Evolutionary conservation across 2,329 filamentous ascomycete species (phyloP), one percentile per base, ranked within the genome.

Genomic region (Penicillium nordicum): DNA sequence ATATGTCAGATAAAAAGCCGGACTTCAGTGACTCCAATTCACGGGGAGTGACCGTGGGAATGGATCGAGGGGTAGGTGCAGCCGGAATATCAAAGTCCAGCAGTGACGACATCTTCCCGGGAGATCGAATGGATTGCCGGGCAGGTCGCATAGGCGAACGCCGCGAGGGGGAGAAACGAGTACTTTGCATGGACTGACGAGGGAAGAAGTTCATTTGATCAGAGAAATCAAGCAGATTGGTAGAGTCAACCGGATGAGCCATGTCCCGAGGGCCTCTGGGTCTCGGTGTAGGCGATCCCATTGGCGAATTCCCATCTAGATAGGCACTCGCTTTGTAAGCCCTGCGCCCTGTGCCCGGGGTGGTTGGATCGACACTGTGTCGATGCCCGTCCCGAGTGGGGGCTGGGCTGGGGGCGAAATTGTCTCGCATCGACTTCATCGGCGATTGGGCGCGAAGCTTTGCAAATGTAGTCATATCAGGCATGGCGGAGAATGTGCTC

Each of bases 21-120:
- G 92, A 97, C 73, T 97, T 97, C 58, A 97, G 81, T 14, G 89
- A 90, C 71, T 99, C 94, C 2, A 97, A 80, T 76, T 99, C 94
- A 34, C 94, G 86, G 1, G 94, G 90, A 2, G 92, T 96, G 64
- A 97, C 88, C 9, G 88, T 90, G 0, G 94, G 94, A 37, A 97
- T 84, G 53, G 91, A 96, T 59, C 93, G 87, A 14, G 94, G 94
- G 0, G 94, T 97, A 2, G 93, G 92, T 64, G 92, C 86, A 0
- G 93, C 91, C n/a, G 92, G 92, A 10, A 97, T 88, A 67, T 97
- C 94, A 70, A 95, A 94, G 74, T 96, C 91, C 45, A 95, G 84
- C 42, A 94, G 82, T 67, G 88, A 90, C 34, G 85, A 80, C 63
- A 52, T 55, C 29, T 89, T 85, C 44, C 72, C 74, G 4, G 74